Conservation (phyloP, 345 rosid genomes). For the Hirschfeldia incana region DNA sequence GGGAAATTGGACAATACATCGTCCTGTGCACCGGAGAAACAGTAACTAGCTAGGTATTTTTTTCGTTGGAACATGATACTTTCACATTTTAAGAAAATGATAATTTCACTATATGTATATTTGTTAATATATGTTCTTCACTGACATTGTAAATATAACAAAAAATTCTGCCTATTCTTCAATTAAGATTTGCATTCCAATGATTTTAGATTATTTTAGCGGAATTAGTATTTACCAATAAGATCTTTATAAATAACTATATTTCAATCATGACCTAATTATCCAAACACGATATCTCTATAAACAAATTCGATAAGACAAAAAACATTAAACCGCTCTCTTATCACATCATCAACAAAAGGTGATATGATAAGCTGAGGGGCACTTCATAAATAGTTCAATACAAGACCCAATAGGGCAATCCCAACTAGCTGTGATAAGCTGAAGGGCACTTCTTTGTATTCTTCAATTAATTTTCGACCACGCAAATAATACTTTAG, state of each 20-base stretch:
- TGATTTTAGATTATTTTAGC: background rate
- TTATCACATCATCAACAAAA: slow-evolving; percentile 36
- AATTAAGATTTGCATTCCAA: background rate
- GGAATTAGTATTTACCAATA: background rate
- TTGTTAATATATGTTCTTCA: background rate
- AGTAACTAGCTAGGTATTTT: no score
- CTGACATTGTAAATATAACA: background rate
- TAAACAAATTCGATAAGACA: slow-evolving; percentile 30
- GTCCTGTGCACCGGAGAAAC: no score
- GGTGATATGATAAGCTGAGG: slow-evolving; percentile 37
- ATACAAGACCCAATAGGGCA: background rate
- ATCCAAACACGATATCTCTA: slow-evolving; percentile 13
- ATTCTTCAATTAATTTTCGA: slow-evolving; percentile 10
- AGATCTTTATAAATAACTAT: background rate
- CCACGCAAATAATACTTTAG: slow-evolving; percentile 6
- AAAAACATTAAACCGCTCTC: slow-evolving; percentile 23
- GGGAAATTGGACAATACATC: no score
- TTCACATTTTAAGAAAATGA: no score
- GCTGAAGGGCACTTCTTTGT: background rate
- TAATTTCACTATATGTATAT: no score
- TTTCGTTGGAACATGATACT: no score
- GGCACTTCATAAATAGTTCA: slow-evolving; percentile 13
- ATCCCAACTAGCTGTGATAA: background rate
- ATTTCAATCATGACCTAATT: slow-evolving; percentile 36
- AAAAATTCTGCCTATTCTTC: background rate